Conservation (phyloP, 257 asterid genomes). For the Handroanthus guayacan region DNA sequence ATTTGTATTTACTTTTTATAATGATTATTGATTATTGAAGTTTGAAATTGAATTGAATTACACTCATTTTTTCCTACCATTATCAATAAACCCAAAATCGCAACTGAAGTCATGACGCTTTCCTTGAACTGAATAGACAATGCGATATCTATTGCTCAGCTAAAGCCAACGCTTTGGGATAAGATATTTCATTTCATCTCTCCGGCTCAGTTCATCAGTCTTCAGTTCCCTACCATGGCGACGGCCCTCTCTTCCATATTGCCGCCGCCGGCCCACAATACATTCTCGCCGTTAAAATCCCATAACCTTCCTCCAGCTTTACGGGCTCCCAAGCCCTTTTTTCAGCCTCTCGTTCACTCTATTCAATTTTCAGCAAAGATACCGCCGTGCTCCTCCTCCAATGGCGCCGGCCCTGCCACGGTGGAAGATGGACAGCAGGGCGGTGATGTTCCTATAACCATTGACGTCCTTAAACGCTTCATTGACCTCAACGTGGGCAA, state of each 20-base stretch:
- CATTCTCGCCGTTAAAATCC: slow-evolving; percentile 32
- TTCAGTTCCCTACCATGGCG: slow-evolving; percentile 65
- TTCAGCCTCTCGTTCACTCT: slow-evolving; percentile 33
- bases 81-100: not conserved
- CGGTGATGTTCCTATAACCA: slow-evolving; percentile 49
- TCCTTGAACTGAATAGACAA: not conserved
- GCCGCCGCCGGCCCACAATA: slow-evolving; percentile 38
- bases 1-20: too few species aligned
- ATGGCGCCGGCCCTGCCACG: slow-evolving; percentile 40
- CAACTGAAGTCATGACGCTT: not conserved
- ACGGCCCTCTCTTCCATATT: slow-evolving; percentile 55
- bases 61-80: not conserved
- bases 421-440: slow-evolving; percentile 48
- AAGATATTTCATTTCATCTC: slow-evolving; percentile 21
- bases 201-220: slow-evolving; percentile 26
- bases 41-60: too few species aligned
- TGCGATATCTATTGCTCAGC: not conserved
- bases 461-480: slow-evolving; percentile 71
- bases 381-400: slow-evolving; percentile 47
- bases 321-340: slow-evolving; percentile 27
- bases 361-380: slow-evolving; percentile 43
- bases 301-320: slow-evolving; percentile 31
- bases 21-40: too few species aligned
- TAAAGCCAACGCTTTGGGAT: slow-evolving; percentile 21
- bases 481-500: slow-evolving; percentile 77